Evolutionary conservation across 805 yeast genomes (phyloP).

Genomic region (Saturnispora zaruensis): DNA sequence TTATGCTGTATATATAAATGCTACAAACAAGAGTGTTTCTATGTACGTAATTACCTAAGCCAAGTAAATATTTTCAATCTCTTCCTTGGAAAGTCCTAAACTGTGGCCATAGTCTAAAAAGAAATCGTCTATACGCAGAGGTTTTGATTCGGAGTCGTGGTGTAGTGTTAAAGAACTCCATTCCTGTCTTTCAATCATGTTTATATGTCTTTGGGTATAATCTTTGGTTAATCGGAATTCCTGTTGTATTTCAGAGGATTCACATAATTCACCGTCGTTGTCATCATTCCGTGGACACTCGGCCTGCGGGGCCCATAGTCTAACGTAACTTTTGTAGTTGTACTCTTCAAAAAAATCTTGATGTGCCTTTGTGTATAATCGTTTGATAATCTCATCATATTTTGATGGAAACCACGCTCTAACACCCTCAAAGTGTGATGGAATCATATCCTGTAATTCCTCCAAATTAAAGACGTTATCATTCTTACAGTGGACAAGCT

Average conservation of each 20-base stretch:
- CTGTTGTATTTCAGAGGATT: conserved; percentile 23
- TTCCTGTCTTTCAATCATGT: conserved; percentile 10
- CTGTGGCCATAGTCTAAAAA: conserved; percentile 17
- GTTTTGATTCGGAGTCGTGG: conserved; percentile 19
- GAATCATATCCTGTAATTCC: conserved; percentile 45
- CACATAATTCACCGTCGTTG: conserved; percentile 17
- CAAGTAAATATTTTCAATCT: conserved; percentile 7
- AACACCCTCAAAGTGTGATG: conserved; percentile 52
- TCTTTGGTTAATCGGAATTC: conserved; percentile 27
- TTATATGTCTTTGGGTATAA: conserved; percentile 22
- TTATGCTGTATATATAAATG: background rate
- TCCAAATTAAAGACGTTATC: conserved; percentile 43
- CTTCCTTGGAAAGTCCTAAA: conserved; percentile 12
- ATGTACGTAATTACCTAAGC: background rate
- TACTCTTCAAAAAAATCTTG: conserved; percentile 27
- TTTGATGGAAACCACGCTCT: conserved; percentile 37
- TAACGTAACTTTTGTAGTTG: conserved; percentile 40
- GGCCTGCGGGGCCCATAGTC: conserved; percentile 43
- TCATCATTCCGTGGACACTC: conserved; percentile 23
- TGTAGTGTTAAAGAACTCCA: conserved; percentile 11
- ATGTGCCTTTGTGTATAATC: conserved; percentile 40
- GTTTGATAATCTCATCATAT: conserved; percentile 31
- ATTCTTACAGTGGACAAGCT: conserved; percentile 34
- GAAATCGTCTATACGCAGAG: conserved; percentile 24
- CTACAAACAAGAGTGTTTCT: background rate